These are phyloP conservation scores for Yamadazyma kanchanaburiensis DNA, from an alignment of 1,139 yeast species.

Conservation along the genomic window DNA sequence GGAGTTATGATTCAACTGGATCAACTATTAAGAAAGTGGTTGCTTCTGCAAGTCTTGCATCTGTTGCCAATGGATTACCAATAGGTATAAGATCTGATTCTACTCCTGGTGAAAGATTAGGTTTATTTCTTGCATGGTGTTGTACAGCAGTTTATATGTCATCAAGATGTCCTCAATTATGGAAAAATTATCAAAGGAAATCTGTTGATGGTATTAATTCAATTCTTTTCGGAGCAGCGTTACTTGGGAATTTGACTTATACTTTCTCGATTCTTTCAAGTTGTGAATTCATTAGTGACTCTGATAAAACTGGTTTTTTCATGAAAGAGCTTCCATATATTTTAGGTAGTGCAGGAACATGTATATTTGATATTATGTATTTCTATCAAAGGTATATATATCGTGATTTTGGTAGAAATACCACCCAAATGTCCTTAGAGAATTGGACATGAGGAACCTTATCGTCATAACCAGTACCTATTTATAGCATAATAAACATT, in stretches of 20 bases:
- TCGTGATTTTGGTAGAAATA: constrained; percentile 23
- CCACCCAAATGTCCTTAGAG: constrained; percentile 25
- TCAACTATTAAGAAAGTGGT: constrained; percentile 5
- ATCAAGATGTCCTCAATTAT: constrained; percentile 82
- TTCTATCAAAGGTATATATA: constrained; percentile 59
- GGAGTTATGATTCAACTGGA: constrained; percentile 5
- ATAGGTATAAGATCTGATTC: constrained; percentile 4
- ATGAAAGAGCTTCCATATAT: constrained; percentile 76
- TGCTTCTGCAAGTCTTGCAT: constrained; percentile 21
- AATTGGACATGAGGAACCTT: constrained; percentile 8
- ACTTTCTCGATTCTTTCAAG: constrained; percentile 67
- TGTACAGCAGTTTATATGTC: constrained; percentile 74
- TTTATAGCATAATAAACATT: not conserved
- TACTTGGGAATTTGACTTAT: constrained; percentile 78
- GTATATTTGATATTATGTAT: constrained; percentile 71
- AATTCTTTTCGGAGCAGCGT: constrained; percentile 71
- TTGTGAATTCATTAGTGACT: constrained; percentile 32
- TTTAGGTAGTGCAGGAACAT: constrained; percentile 84
- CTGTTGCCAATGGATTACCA: constrained; percentile 22
- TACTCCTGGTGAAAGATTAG: constrained; percentile 25
- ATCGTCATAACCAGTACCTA: not conserved
- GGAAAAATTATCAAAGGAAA: constrained; percentile 68
- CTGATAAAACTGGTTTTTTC: constrained; percentile 47
- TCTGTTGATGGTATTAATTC: constrained; percentile 87
- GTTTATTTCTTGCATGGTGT: constrained; percentile 70